phyloP scores from a whole-genome alignment of 192 early-diverging fungal genomes.

The Coemansia sp. region DNA sequence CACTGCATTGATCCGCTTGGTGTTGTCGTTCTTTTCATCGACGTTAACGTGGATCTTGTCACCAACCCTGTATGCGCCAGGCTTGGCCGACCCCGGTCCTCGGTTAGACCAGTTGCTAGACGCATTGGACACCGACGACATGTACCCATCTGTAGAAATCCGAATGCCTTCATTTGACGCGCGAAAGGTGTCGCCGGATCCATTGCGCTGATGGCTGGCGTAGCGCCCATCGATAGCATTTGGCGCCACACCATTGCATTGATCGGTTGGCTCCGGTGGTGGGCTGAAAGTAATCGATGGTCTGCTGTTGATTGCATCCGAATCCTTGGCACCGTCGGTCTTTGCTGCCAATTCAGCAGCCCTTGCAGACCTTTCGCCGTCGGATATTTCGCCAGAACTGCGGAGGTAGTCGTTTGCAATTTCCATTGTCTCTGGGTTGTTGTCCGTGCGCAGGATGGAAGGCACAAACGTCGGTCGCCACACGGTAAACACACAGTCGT shows the following conservation, averaged over 20 bases:
- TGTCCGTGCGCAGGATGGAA: conserved; percentile 21
- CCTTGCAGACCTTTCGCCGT: conserved; percentile 10
- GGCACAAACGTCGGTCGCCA: conserved; percentile 50
- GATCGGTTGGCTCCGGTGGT: neutral
- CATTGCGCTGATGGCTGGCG: conserved; percentile 17
- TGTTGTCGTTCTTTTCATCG: conserved; percentile 20
- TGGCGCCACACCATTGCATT: neutral
- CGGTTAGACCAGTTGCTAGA: conserved; percentile 16
- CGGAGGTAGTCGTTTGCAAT: conserved; percentile 8
- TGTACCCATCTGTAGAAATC: conserved; percentile 20
- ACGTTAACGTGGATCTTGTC: conserved; percentile 26
- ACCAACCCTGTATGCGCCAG: conserved; percentile 34
- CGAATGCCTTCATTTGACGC: conserved; percentile 14
- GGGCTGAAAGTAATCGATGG: conserved; percentile 15
- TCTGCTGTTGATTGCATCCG: conserved; percentile 4
- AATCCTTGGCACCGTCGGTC: neutral
- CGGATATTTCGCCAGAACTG: conserved; percentile 17
- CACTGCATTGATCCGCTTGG: conserved; percentile 22
- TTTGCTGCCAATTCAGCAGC: neutral
- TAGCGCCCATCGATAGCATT: neutral
- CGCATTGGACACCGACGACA: conserved; percentile 31
- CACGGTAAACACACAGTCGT: conserved; percentile 52
- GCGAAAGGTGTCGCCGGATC: conserved; percentile 8
- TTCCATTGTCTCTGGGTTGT: conserved; percentile 1
- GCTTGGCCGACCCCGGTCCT: conserved; percentile 14